These are phyloP conservation scores for Penicillium salamii DNA, from an alignment of 495 filamentous ascomycete species.

Conservation along the genomic window DNA sequence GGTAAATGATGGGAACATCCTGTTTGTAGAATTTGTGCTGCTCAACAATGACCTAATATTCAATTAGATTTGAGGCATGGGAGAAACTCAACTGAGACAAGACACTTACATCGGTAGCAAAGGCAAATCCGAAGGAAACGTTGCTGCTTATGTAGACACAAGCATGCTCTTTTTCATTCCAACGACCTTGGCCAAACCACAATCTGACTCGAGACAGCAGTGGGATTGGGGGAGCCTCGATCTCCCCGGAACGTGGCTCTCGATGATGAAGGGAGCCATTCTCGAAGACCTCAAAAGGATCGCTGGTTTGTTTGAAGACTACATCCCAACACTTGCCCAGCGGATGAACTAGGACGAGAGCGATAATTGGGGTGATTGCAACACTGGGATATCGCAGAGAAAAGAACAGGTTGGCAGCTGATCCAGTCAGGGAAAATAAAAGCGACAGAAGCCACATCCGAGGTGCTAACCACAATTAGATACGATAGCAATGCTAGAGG, in stretches of 20 bases:
- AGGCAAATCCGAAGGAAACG: conserved; percentile 87
- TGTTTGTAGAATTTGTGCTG: conserved; percentile 86
- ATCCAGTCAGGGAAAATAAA: conserved; percentile 75
- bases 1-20: conserved; percentile 68
- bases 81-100: neutral
- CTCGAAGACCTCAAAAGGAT: conserved; percentile 54
- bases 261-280: conserved; percentile 27
- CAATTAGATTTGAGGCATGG: neutral
- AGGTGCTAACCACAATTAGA: conserved; percentile 42
- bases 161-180: conserved; percentile 85
- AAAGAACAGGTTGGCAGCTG: conserved; percentile 78
- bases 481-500: neutral
- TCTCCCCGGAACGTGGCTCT: conserved; percentile 13
- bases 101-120: conserved; percentile 51
- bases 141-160: conserved; percentile 89
- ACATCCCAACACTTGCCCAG: conserved; percentile 76
- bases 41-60: conserved; percentile 61
- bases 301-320: conserved; percentile 57
- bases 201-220: conserved; percentile 43
- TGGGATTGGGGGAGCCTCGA: conserved; percentile 7
- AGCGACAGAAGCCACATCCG: conserved; percentile 82
- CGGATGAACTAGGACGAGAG: conserved; percentile 76
- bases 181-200: conserved; percentile 75
- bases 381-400: conserved; percentile 86
- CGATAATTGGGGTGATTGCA: conserved; percentile 81